phyloP scores from a whole-genome alignment of 129 eudicot species.

The Pseudognaphalium luteoalbum region DNA sequence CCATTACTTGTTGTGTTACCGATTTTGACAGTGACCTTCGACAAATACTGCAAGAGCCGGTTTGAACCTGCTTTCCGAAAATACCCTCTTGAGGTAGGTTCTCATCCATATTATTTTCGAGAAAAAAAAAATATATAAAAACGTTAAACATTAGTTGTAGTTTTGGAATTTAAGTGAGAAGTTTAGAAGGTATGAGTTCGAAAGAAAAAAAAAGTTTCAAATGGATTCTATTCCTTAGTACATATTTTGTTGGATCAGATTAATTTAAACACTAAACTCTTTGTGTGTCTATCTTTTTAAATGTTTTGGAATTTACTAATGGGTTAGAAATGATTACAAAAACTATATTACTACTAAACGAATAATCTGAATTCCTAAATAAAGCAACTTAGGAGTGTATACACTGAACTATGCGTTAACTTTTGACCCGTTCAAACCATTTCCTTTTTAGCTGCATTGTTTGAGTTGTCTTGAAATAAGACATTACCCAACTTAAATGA shows the following conservation, averaged over 20 bases:
- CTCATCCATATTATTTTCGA: constrained; percentile 2
- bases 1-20: constrained; percentile 76
- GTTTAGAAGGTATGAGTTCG: not conserved
- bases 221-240: not conserved
- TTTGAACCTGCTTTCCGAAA: constrained; percentile 89
- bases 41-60: constrained; percentile 79
- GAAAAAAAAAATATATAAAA: not conserved
- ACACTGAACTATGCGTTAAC: too few relatives aligned
- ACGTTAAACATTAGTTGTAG: constrained; percentile 3
- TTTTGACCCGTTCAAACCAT: too few relatives aligned
- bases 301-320: too few relatives aligned
- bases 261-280: too few relatives aligned
- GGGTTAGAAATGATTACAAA: too few relatives aligned
- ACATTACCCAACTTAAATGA: too few relatives aligned
- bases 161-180: not conserved
- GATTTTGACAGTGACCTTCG: constrained; percentile 65
- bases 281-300: too few relatives aligned
- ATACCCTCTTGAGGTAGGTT: constrained; percentile 85
- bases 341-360: too few relatives aligned
- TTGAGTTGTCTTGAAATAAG: too few relatives aligned
- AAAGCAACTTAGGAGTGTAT: too few relatives aligned
- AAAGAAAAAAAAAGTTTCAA: not conserved
- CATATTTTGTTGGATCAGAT: not conserved
- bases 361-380: too few relatives aligned
- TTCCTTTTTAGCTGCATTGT: too few relatives aligned